phyloP scores from a whole-genome alignment of 495 filamentous ascomycete genomes.

The Hypomontagnella submonticulosa region DNA sequence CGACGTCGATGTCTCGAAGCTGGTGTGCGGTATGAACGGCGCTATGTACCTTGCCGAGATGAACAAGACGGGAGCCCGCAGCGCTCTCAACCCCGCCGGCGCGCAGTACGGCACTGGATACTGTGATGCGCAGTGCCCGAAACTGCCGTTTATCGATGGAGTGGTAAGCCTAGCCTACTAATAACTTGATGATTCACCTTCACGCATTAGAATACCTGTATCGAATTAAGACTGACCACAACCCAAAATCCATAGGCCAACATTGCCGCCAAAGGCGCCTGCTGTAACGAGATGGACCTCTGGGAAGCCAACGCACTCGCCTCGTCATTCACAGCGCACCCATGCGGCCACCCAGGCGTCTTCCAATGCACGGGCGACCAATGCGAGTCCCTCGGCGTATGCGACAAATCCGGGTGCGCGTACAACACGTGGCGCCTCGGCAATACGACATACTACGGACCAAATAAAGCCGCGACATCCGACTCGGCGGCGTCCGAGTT shows the following conservation, averaged over 20 bases:
- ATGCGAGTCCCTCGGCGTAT: slow-evolving; percentile 59
- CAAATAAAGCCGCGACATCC: slow-evolving; percentile 38
- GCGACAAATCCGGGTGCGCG: slow-evolving; percentile 52
- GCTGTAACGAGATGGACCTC: slow-evolving; percentile 80
- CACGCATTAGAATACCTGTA: no score
- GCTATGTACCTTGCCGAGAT: slow-evolving; percentile 76
- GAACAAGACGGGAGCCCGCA: slow-evolving; percentile 70
- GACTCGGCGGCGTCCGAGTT: slow-evolving; percentile 25
- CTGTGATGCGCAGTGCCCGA: slow-evolving; percentile 78
- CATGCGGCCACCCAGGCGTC: slow-evolving; percentile 65
- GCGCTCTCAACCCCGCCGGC: slow-evolving; percentile 70
- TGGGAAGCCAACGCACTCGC: slow-evolving; percentile 76
- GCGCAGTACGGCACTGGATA: slow-evolving; percentile 80
- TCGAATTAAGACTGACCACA: slow-evolving; percentile 4
- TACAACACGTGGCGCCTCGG: slow-evolving; percentile 48
- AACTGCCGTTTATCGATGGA: slow-evolving; percentile 76
- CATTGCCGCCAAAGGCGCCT: slow-evolving; percentile 66
- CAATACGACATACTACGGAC: slow-evolving; percentile 68
- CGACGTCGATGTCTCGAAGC: slow-evolving; percentile 71
- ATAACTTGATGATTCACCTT: no score
- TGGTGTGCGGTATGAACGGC: slow-evolving; percentile 78
- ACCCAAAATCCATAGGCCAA: slow-evolving; percentile 59
- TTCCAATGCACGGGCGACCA: slow-evolving; percentile 62
- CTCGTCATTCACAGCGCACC: slow-evolving; percentile 69
- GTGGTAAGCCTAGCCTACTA: slow-evolving; percentile 52